Evolutionary conservation across 2,329 filamentous ascomycete species (phyloP).

Genomic region (Chaetothyriales sp.): DNA sequence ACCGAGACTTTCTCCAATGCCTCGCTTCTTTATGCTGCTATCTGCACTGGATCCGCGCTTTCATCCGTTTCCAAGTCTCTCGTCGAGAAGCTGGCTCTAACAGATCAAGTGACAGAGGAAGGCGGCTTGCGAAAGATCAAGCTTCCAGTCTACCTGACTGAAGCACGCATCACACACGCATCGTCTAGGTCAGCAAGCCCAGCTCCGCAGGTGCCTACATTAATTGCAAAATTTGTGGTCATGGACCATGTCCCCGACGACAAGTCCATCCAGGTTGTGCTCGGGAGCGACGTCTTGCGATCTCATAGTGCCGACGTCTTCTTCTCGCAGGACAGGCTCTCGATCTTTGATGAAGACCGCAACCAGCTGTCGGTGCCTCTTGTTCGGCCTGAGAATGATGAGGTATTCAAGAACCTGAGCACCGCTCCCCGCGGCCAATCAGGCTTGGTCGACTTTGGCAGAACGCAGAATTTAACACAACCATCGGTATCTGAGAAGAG

Average conservation of each 20-base stretch:
- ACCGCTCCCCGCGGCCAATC: conserved; percentile 34
- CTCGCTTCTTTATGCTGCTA: conserved; percentile 74
- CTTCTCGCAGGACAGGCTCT: conserved; percentile 82
- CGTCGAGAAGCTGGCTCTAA: conserved; percentile 58
- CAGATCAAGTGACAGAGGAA: conserved; percentile 51
- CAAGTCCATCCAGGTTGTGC: conserved; percentile 63
- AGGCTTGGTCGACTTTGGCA: not conserved
- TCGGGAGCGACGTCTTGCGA: conserved; percentile 78
- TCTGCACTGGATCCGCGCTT: conserved; percentile 82
- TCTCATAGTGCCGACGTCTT: conserved; percentile 80
- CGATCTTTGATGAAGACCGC: conserved; percentile 71
- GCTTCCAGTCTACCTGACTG: conserved; percentile 74
- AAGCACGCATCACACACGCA: conserved; percentile 68
- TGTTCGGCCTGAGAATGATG: conserved; percentile 79
- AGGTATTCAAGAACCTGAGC: conserved; percentile 61
- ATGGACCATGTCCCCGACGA: conserved; percentile 37
- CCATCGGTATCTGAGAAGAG: not conserved
- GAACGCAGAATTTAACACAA: not conserved
- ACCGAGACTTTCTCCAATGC: conserved; percentile 81
- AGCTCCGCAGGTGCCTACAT: conserved; percentile 64
- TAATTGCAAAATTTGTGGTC: conserved; percentile 68
- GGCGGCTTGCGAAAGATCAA: conserved; percentile 57
- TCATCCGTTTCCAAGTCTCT: conserved; percentile 69
- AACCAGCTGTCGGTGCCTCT: conserved; percentile 83
- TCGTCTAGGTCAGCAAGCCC: conserved; percentile 55